Conservation (phyloP, 2,329 filamentous ascomycete species). For the Neurospora sp. region DNA sequence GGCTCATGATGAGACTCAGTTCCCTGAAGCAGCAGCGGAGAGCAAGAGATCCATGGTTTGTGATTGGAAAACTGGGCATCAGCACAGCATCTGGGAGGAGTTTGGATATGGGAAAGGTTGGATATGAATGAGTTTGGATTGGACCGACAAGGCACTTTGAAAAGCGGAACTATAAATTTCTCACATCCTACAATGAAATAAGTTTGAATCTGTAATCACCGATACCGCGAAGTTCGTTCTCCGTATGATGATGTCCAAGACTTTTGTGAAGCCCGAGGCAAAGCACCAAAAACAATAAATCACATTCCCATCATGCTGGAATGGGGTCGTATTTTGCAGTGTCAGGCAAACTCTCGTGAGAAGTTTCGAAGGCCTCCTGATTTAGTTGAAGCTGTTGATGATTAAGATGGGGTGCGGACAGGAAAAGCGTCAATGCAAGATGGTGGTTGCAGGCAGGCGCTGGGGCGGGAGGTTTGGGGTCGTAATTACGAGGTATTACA, state of each 20-base stretch:
- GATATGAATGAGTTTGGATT: background rate
- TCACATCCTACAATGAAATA: background rate
- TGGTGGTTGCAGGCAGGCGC: too few species aligned
- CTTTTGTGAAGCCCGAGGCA: too few species aligned
- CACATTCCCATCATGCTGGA: too few species aligned
- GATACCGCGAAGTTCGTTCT: background rate
- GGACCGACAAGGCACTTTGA: background rate
- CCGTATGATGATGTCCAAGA: background rate
- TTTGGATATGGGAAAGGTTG: background rate
- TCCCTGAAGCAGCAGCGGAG: background rate
- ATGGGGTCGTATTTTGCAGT: too few species aligned
- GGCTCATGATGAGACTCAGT: background rate
- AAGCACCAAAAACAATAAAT: too few species aligned
- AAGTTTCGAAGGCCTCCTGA: too few species aligned
- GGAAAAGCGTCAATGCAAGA: too few species aligned
- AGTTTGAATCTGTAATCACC: background rate
- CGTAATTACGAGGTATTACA: background rate
- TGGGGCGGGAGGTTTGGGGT: too few species aligned
- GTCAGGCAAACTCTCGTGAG: too few species aligned
- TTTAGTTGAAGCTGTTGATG: too few species aligned
- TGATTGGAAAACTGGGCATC: background rate
- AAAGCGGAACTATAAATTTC: background rate
- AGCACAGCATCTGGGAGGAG: background rate
- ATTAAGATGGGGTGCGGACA: too few species aligned
- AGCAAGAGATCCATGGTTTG: background rate